Conservation (phyloP, 192 early-diverging fungal species). For the Backusella psychrophila region DNA sequence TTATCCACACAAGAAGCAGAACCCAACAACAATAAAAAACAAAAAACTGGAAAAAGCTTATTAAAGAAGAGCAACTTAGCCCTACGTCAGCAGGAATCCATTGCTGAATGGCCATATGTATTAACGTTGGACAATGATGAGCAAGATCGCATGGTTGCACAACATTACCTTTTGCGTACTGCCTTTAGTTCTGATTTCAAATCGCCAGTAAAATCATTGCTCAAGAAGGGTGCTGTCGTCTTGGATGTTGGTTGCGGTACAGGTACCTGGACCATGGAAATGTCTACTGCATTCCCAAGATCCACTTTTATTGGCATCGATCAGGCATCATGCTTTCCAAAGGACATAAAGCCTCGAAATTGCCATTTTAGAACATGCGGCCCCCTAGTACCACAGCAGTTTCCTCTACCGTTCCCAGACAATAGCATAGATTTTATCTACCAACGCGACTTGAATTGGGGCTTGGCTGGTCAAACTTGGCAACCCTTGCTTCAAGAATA, state of each 20-base stretch:
- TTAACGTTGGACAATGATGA: conserved; percentile 20
- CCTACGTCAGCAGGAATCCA: neutral
- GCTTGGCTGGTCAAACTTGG: conserved; percentile 26
- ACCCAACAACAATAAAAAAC: neutral
- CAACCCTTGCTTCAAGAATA: conserved; percentile 34
- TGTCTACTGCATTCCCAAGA: conserved; percentile 30
- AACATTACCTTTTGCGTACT: conserved; percentile 40
- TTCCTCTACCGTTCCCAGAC: conserved; percentile 32
- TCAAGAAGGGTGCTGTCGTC: conserved; percentile 28
- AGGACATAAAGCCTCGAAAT: conserved; percentile 31
- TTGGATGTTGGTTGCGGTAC: conserved; percentile 28
- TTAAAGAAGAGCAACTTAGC: neutral
- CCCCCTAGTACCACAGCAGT: conserved; percentile 13
- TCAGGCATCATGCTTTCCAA: conserved; percentile 17
- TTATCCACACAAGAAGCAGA: neutral
- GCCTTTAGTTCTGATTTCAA: conserved; percentile 31
- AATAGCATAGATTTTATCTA: conserved; percentile 36
- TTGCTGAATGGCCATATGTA: conserved; percentile 15
- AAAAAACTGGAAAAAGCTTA: neutral
- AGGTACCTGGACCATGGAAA: conserved; percentile 40
- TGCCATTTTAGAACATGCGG: conserved; percentile 30
- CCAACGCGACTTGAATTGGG: conserved; percentile 34
- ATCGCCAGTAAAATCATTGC: conserved; percentile 9
- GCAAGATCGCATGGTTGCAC: conserved; percentile 41
- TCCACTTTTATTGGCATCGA: conserved; percentile 39